phyloP scores from a whole-genome alignment of 1,284 basidiomycete genomes.

The Rhodotorula mucilaginosa region DNA sequence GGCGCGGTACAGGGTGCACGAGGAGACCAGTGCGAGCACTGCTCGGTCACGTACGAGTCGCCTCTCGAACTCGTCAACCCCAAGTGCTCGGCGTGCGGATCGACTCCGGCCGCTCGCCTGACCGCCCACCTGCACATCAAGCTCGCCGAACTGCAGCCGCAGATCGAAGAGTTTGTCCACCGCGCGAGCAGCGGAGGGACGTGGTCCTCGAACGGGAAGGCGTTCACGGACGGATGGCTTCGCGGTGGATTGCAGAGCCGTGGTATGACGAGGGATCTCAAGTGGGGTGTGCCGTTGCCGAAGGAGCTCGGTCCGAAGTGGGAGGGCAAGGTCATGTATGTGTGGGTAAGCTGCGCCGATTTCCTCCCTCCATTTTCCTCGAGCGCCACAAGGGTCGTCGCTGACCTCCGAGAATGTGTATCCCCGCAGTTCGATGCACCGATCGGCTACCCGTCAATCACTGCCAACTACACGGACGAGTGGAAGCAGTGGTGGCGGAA shows the following conservation, averaged over 20 bases:
- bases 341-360: conserved; percentile 43
- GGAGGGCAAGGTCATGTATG: conserved; percentile 94
- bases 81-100: conserved; percentile 83
- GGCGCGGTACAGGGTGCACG: conserved; percentile 74
- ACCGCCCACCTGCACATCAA: conserved; percentile 95
- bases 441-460: conserved; percentile 97
- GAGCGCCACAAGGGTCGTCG: neutral
- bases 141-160: conserved; percentile 78
- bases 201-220: conserved; percentile 90
- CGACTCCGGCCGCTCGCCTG: conserved; percentile 59
- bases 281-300: conserved; percentile 95
- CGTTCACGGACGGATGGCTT: conserved; percentile 86
- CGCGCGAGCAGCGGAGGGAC: conserved; percentile 73
- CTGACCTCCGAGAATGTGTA: neutral
- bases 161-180: conserved; percentile 85
- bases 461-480: conserved; percentile 87
- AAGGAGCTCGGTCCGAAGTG: conserved; percentile 64
- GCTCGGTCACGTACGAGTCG: conserved; percentile 81
- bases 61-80: conserved; percentile 92
- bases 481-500: conserved; percentile 99
- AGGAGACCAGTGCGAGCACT: conserved; percentile 97
- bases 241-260: conserved; percentile 83
- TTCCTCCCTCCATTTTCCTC: neutral
- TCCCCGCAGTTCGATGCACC: conserved; percentile 85
- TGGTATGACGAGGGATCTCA: conserved; percentile 88